phyloP scores from a whole-genome alignment of 2,329 filamentous ascomycete genomes.

The Penicillium frequentans region DNA sequence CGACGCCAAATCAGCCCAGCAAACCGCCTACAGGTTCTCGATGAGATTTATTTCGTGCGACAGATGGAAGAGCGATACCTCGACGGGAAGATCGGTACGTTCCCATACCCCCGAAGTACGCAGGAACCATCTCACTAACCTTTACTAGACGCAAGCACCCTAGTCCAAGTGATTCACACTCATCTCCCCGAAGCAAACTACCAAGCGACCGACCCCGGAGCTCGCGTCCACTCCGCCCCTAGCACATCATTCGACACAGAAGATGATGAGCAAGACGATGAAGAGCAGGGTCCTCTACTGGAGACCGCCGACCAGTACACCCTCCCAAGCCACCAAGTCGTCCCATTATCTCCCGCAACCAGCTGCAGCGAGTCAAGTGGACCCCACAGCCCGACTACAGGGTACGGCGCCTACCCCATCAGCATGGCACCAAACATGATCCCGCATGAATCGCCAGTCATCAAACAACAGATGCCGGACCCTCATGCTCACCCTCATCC shows the following conservation, averaged over 20 bases:
- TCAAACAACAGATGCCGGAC: conserved; percentile 12
- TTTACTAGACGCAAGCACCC: conserved; percentile 17
- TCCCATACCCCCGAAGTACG: not conserved
- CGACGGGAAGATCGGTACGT: conserved; percentile 30
- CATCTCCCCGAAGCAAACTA: conserved; percentile 18
- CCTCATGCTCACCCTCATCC: conserved; percentile 3
- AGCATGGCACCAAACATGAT: conserved; percentile 8
- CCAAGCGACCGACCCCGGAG: conserved; percentile 10
- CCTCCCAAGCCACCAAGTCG: not conserved
- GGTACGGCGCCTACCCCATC: conserved; percentile 12
- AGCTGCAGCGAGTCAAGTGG: conserved; percentile 20
- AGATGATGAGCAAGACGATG: conserved; percentile 3
- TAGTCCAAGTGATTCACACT: conserved; percentile 20
- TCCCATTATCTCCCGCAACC: conserved; percentile 21
- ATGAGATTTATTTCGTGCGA: conserved; percentile 37
- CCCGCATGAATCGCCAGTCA: conserved; percentile 7
- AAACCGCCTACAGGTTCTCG: conserved; percentile 30
- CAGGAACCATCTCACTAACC: not conserved
- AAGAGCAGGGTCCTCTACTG: not conserved
- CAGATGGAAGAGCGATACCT: conserved; percentile 34
- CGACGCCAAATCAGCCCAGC: conserved; percentile 32
- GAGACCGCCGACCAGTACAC: conserved; percentile 9
- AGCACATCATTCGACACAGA: not conserved
- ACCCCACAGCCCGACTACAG: conserved; percentile 14
- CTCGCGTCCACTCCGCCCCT: conserved; percentile 8